Conservation (phyloP, 1,284 basidiomycete species). For the Erythrobasidium hasegawianum region DNA sequence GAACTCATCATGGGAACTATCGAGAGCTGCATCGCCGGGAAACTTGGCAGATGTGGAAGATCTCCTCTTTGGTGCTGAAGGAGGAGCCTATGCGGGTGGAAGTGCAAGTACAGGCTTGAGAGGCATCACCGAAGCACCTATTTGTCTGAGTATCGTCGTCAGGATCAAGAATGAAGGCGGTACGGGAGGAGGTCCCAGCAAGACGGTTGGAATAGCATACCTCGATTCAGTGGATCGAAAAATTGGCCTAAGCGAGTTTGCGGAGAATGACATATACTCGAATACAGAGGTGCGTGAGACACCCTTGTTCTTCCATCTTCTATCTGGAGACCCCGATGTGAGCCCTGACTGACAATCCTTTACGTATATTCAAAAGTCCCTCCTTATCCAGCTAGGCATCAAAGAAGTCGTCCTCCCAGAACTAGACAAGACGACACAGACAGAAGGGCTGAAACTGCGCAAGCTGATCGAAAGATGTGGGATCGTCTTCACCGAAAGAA, state of each 20-base stretch:
- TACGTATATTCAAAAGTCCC: slow-evolving; percentile 41
- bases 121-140: slow-evolving; percentile 69
- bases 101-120: not conserved
- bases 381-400: slow-evolving; percentile 91
- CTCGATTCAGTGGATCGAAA: slow-evolving; percentile 56
- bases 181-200: slow-evolving; percentile 26
- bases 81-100: not conserved
- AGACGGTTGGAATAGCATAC: slow-evolving; percentile 57
- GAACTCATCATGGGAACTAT: slow-evolving; percentile 41
- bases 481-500: slow-evolving; percentile 83
- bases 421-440: slow-evolving; percentile 59
- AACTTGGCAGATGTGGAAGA: slow-evolving; percentile 93
- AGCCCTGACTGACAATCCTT: too few species aligned
- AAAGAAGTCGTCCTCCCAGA: slow-evolving; percentile 75
- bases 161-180: slow-evolving; percentile 56
- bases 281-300: slow-evolving; percentile 85
- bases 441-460: slow-evolving; percentile 79
- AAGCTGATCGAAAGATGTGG: slow-evolving; percentile 83
- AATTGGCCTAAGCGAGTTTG: slow-evolving; percentile 73
- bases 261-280: slow-evolving; percentile 92
- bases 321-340: too few species aligned
- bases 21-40: slow-evolving; percentile 77
- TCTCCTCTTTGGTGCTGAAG: slow-evolving; percentile 73
- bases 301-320: not conserved
- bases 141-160: slow-evolving; percentile 85